These are phyloP conservation scores for Blastomyces parvus DNA, from an alignment of 2,329 filamentous ascomycete genomes.

Conservation along the genomic window DNA sequence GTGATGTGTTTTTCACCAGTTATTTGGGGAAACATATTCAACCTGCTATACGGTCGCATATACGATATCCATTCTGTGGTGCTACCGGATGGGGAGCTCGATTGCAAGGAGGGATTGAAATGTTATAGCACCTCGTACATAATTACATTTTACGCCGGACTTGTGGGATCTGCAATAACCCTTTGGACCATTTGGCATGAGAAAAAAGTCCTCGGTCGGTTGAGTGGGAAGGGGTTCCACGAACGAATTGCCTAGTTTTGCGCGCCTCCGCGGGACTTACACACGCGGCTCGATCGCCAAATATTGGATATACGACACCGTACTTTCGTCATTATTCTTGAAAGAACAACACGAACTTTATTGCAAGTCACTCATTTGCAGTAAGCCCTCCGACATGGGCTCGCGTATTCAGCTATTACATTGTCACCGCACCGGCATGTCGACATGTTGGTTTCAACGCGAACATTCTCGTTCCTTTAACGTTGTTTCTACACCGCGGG, in stretches of 20 bases:
- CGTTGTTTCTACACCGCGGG: not conserved
- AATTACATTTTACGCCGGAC: conserved; percentile 63
- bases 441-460: not conserved
- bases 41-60: conserved; percentile 75
- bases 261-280: not conserved
- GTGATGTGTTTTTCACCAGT: conserved; percentile 86
- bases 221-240: conserved; percentile 19
- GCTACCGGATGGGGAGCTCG: conserved; percentile 57
- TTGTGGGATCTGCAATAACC: conserved; percentile 58
- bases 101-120: conserved; percentile 64
- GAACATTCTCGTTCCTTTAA: not conserved
- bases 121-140: conserved; percentile 79
- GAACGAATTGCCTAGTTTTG: conserved; percentile 9
- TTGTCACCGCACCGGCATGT: not conserved
- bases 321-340: not conserved
- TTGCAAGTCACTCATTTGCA: not conserved
- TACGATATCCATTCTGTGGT: conserved; percentile 72
- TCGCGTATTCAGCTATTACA: not conserved
- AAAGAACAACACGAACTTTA: not conserved
- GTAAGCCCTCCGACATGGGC: not conserved
- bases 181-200: conserved; percentile 45
- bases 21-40: conserved; percentile 82
- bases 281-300: not conserved
- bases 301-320: not conserved
- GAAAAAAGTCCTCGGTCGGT: conserved; percentile 22